phyloP scores from a whole-genome alignment of 179 eudicot genomes.

The Spinacia oleracea region DNA sequence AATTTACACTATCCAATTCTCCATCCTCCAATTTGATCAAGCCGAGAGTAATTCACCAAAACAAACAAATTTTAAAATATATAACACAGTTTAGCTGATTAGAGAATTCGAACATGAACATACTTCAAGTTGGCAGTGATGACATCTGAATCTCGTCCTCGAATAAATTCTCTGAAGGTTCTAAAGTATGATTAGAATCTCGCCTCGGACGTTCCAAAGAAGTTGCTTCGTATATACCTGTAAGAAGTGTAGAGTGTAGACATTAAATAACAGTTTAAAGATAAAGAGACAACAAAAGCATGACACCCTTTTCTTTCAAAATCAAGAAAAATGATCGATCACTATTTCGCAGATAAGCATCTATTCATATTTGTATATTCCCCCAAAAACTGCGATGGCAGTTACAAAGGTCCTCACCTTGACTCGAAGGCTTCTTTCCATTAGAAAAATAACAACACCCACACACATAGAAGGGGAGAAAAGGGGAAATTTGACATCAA shows the following conservation, averaged over 20 bases:
- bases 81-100: slow-evolving; percentile 7
- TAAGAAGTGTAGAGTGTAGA: slow-evolving; percentile 48
- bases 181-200: slow-evolving; percentile 57
- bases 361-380: no score
- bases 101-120: slow-evolving; percentile 20
- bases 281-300: background rate
- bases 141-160: slow-evolving; percentile 76
- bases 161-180: slow-evolving; percentile 57
- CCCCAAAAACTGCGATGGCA: background rate
- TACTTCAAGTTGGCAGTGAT: slow-evolving; percentile 72
- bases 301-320: background rate
- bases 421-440: background rate
- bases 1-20: background rate
- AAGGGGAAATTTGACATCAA: no score
- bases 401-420: background rate
- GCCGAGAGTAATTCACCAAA: background rate
- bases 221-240: slow-evolving; percentile 95
- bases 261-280: background rate
- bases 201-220: slow-evolving; percentile 68
- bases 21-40: background rate
- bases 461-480: background rate
- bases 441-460: background rate
- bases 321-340: background rate
- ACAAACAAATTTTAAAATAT: background rate
- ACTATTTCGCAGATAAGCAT: background rate